Evolutionary conservation across 2,329 filamentous ascomycete species (phyloP), one percentile per base, ranked within the genome.

Genomic region (Bimuria novae-zelandiae): DNA sequence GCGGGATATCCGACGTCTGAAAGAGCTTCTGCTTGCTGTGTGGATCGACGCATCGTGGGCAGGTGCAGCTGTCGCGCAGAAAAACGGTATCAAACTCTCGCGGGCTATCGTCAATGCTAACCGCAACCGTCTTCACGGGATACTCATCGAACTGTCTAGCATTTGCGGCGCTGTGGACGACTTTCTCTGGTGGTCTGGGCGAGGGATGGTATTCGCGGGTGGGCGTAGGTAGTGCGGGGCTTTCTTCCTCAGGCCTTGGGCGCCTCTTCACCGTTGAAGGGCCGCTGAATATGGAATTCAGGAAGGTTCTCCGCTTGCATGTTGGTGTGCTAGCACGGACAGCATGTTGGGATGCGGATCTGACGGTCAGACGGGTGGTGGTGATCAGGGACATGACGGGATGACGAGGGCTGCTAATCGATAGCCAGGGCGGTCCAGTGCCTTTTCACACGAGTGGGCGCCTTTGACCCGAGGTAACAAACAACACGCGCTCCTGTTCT

Each of bases 21-120:
- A 89, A 89, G 32, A 77, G 76, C 72, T 87, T 88, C 67, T 88
- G 85, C 36, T 78, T 80, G 14, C 83, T 85, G 36, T 82, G 80
- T 3, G 80, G 75, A 65, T 87, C 81, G 27, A 85, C 76, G 64
- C 85, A 88, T 39, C 57, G 63, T n/a, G 75, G 59, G 65, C 85
- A 88, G 17, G 74, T 65, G 72, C 85, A 88, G 51, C 80, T 73
- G 67, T 88, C 85, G 32, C 85, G 80, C 17, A 87, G 70, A 47
- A 73, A 73, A 7, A 64, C 67, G 17, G 67, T 63, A 52, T 74
- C 70, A 40, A 74, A 73, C 12, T 62, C 46, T 29, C 62, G 64
- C 23, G 55, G 37, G 25, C 63, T 60, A 17, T 68, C 69, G 50
- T 73, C 68, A 27, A 74, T 72, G 52, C 57, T 64, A 36, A 74